These are phyloP conservation scores for Curvularia eragrostidis DNA, from an alignment of 2,329 filamentous ascomycete genomes.

Conservation along the genomic window DNA sequence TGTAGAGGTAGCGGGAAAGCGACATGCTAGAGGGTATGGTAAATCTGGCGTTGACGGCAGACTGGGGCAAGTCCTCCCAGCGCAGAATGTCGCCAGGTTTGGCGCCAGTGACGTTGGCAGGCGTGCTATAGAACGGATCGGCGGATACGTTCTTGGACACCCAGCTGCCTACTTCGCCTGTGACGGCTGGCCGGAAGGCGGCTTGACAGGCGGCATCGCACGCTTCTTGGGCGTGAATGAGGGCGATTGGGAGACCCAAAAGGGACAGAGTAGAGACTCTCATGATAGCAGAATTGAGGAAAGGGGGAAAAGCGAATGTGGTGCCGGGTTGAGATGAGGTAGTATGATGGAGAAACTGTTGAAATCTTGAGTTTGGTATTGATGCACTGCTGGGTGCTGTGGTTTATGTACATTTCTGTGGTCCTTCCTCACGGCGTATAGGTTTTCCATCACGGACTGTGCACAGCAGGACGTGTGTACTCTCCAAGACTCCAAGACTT, in stretches of 20 bases:
- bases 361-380: too few relatives aligned
- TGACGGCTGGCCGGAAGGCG: neutral
- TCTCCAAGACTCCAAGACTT: too few relatives aligned
- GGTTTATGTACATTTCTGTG: too few relatives aligned
- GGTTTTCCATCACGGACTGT: too few relatives aligned
- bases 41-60: constrained; percentile 24
- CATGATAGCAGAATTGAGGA: neutral
- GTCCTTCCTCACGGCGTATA: too few relatives aligned
- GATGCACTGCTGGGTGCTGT: too few relatives aligned
- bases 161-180: neutral
- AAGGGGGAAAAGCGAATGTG: neutral
- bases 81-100: constrained; percentile 28
- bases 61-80: constrained; percentile 23
- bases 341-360: too few relatives aligned
- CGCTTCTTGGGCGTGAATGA: neutral
- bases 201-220: neutral
- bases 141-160: constrained; percentile 12
- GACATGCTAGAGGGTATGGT: constrained; percentile 26
- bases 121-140: constrained; percentile 27
- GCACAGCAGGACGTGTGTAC: too few relatives aligned
- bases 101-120: constrained; percentile 9
- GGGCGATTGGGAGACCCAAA: neutral
- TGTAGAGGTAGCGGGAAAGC: constrained; percentile 29
- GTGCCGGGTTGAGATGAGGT: too few relatives aligned
- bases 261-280: neutral